A percentile compares a stretch with the other conserved stretches of the same genome.
Conservation (phyloP, 1,139 yeast genomes). For the Wickerhamomyces sp. region DNA sequence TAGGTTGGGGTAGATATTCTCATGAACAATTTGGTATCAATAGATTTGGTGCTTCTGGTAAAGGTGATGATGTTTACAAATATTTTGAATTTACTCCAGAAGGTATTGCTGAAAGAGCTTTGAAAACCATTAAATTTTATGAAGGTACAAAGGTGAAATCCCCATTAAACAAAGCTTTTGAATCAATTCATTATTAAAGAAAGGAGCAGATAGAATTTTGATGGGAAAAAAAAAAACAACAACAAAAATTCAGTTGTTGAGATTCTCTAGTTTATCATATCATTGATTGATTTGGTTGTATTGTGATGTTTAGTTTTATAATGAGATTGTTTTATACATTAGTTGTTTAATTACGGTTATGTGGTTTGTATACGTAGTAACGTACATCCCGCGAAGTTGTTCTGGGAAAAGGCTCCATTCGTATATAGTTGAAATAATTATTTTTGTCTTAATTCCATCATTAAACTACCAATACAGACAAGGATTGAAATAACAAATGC, state of each 20-base stretch:
- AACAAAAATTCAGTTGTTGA: no score
- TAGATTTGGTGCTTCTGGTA: constrained; percentile 97
- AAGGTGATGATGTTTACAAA: constrained; percentile 78
- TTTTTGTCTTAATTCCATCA: no score
- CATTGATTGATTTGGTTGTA: not conserved
- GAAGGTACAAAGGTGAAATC: constrained; percentile 68
- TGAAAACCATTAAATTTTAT: constrained; percentile 76
- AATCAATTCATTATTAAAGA: constrained; percentile 15
- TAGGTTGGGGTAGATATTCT: constrained; percentile 93
- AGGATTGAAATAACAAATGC: constrained; percentile 1
- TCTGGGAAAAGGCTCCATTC: no score
- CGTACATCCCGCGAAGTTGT: no score
- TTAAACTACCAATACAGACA: no score
- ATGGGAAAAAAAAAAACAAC: no score
- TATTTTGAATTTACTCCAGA: constrained; percentile 89
- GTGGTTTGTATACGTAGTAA: no score
- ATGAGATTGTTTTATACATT: not conserved
- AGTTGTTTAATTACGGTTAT: no score
- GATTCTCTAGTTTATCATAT: not conserved
- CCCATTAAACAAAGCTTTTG: constrained; percentile 77
- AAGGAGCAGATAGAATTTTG: no score
- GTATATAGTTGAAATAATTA: no score
- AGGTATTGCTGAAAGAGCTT: constrained; percentile 85
- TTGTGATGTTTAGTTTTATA: not conserved
- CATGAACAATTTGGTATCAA: constrained; percentile 96